Percentiles rank a stretch among this genome's conserved stretches.
Evolutionary conservation across 371 early-diverging fungal genomes (phyloP).

Genomic region (Rhizopus delemar): DNA sequence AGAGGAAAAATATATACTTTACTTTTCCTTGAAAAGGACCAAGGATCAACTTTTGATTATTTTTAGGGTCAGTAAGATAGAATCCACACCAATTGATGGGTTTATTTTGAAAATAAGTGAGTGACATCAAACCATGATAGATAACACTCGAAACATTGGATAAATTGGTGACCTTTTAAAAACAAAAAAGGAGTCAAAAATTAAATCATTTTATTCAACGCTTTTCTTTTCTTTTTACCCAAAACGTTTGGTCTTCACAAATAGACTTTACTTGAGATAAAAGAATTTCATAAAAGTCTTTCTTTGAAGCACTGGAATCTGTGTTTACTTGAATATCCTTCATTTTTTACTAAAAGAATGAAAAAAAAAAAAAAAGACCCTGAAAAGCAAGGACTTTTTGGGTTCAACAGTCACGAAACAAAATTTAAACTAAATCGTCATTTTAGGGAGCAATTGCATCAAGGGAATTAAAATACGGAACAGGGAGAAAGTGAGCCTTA

Average conservation of each 20-base stretch:
- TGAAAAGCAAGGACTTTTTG: background rate
- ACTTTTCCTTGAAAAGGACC: constrained; percentile 94
- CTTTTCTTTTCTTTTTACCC: constrained; percentile 31
- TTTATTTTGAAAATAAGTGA: constrained; percentile 60
- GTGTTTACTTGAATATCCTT: constrained; percentile 41
- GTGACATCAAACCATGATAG: constrained; percentile 68
- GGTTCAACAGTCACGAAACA: no score
- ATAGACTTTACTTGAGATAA: constrained; percentile 45
- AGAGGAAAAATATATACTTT: background rate
- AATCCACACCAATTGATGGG: constrained; percentile 95
- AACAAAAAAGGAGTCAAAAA: background rate
- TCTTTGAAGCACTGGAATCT: constrained; percentile 40
- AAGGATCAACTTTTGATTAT: constrained; percentile 57
- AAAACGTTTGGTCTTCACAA: constrained; percentile 61
- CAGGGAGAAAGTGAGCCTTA: no score
- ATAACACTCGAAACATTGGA: constrained; percentile 82
- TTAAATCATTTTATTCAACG: background rate
- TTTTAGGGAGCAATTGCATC: no score
- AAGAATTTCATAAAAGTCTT: constrained; percentile 59
- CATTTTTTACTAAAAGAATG: constrained; percentile 15
- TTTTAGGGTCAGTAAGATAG: constrained; percentile 67
- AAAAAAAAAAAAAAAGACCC: constrained; percentile 5
- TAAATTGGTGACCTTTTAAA: constrained; percentile 66
- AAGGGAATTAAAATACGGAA: no score
- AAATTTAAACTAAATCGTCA: no score